Conservation (phyloP, 805 yeast genomes). For the Nakazawaea molendinolei region DNA sequence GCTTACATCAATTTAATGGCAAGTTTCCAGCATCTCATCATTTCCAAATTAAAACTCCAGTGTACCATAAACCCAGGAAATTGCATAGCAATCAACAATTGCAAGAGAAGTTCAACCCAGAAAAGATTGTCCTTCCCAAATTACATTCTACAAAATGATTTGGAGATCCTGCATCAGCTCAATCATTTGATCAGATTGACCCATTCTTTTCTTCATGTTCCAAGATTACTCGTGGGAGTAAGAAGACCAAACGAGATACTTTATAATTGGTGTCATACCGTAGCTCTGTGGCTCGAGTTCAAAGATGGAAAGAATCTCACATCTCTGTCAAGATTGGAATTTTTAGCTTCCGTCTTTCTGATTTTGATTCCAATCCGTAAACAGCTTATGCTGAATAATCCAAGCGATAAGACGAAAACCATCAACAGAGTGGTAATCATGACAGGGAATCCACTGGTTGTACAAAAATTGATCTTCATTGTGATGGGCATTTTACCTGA, state of each 20-base stretch:
- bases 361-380: slow-evolving; percentile 34
- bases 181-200: slow-evolving; percentile 30
- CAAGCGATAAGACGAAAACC: slow-evolving; percentile 21
- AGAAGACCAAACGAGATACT: slow-evolving; percentile 32
- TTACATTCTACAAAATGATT: slow-evolving; percentile 34
- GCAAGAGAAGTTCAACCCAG: slow-evolving; percentile 18
- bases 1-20: slow-evolving; percentile 35
- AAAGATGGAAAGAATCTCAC: slow-evolving; percentile 34
- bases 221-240: slow-evolving; percentile 37
- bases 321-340: slow-evolving; percentile 20
- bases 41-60: slow-evolving; percentile 5
- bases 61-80: slow-evolving; percentile 2
- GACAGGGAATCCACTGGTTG: slow-evolving; percentile 52
- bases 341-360: slow-evolving; percentile 41
- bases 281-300: slow-evolving; percentile 48
- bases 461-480: slow-evolving; percentile 46
- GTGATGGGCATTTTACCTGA: slow-evolving; percentile 43
- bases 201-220: slow-evolving; percentile 35
- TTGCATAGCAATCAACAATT: neutral
- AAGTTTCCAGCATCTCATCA: slow-evolving; percentile 23
- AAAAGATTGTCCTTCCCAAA: slow-evolving; percentile 32
- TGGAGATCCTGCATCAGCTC: slow-evolving; percentile 33
- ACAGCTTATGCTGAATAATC: slow-evolving; percentile 27
- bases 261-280: slow-evolving; percentile 45
- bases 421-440: slow-evolving; percentile 40